Percentiles rank a stretch among this genome's conserved stretches.
Evolutionary conservation across 768 basidiomycete genomes (phyloP).

Genomic region (Exsudoporus frostii): DNA sequence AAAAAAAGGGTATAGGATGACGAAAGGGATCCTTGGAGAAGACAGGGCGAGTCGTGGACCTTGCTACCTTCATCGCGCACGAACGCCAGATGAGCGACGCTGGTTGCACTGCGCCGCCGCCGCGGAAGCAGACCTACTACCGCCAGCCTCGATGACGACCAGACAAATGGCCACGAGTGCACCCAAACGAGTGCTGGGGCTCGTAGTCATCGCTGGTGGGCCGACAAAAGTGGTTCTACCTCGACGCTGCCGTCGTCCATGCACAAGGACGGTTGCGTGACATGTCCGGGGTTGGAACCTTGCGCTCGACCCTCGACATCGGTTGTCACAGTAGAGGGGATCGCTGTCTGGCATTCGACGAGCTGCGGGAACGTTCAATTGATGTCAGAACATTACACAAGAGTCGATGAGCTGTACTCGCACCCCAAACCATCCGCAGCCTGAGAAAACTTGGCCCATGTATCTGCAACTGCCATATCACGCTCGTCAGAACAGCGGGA

Average conservation of each 20-base stretch:
- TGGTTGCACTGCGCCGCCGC: not conserved
- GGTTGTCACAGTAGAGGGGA: not conserved
- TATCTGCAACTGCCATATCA: too few species aligned
- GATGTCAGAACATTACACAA: too few species aligned
- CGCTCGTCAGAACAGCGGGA: not conserved
- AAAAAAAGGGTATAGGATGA: constrained; percentile 9
- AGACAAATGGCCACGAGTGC: not conserved
- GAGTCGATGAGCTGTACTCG: not conserved
- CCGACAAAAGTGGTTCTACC: not conserved
- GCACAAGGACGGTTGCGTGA: not conserved
- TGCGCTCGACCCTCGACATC: not conserved
- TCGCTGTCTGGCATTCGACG: not conserved
- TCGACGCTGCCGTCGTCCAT: not conserved
- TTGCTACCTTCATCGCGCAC: not conserved
- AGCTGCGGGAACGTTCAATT: not conserved
- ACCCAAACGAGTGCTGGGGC: not conserved
- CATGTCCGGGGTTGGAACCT: not conserved
- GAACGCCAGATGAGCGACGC: not conserved
- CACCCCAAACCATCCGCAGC: not conserved
- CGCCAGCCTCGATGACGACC: not conserved
- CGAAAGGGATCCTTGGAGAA: not conserved
- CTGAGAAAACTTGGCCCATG: too few species aligned
- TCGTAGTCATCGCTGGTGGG: not conserved
- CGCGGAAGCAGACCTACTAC: not conserved
- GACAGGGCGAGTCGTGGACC: not conserved